Evolutionary conservation across 805 yeast species (phyloP), one percentile per base, ranked within the genome.

Genomic region (Cyberlindnera maritima): DNA sequence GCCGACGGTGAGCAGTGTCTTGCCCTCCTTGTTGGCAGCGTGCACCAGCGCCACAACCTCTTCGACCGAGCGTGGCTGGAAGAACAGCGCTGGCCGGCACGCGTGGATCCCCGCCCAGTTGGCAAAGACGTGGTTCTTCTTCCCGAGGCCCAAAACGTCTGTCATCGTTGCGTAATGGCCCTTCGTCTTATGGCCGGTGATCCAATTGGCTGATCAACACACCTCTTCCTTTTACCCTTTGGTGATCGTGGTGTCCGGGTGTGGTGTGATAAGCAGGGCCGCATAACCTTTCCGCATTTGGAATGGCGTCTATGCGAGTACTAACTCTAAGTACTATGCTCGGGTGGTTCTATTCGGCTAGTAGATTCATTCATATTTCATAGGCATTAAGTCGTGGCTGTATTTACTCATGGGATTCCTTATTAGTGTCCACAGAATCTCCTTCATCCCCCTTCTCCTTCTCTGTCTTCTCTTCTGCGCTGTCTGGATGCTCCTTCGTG

Each of bases 41-140:
- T 76, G 71, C 26, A 92, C 88, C 45, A 92, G 72, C 17, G 68
- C 72, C 47, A 72, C 72, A 41, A 92, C 81, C 56, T 91, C 87
- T n/a, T 80, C 87, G 6, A 86, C 61, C 7, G 72, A 69, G 2
- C 67, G 61, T 0, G 99, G 99, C 67, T 89, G 96, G 64, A 88
- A 83, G 58, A 77, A 86, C 21, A 83, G 77, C 56, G 78, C 81
- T 0, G 98, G 97, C 48, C 71, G 73, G 59, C 96, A 84, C 31
- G 69, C 61, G 66, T 86, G 91, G 6, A 97, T 92, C 19, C 86
- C 85, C 0, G 99, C 98, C 99, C 98, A 94, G 51, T 71, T 71
- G 38, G 62, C 63, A 55, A 70, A 71, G 39, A 59, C 59, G 51
- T 57, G 60, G 56, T 74, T 63, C 53, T 56, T 72, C 46, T 53